Conservation (phyloP, 73 alveolate species). For the Urostyla sp. region DNA sequence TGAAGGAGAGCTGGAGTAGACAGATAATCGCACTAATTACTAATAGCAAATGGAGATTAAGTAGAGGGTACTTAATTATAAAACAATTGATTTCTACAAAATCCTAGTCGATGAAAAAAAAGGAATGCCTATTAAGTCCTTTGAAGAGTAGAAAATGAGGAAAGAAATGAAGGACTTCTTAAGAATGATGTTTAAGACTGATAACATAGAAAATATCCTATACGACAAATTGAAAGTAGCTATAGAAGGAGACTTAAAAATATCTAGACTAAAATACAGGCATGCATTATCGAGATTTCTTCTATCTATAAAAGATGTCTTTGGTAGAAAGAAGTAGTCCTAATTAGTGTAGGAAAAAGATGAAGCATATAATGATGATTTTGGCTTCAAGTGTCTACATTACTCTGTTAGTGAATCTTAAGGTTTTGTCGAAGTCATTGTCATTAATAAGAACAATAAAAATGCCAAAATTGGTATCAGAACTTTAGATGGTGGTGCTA, state of each 20-base stretch:
- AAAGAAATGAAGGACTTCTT: conserved; percentile 48
- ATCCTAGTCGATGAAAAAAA: conserved; percentile 23
- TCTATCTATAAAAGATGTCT: conserved; percentile 38
- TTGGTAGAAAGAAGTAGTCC: conserved; percentile 50
- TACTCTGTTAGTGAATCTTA: conserved; percentile 65
- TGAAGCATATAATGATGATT: neutral
- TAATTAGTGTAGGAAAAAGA: conserved; percentile 3
- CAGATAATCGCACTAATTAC: neutral
- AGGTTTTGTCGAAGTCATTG: conserved; percentile 50
- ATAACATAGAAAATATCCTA: conserved; percentile 33
- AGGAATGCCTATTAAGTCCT: conserved; percentile 10
- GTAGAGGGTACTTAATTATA: neutral
- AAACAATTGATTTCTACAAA: conserved; percentile 13
- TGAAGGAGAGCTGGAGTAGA: neutral
- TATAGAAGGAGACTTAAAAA: conserved; percentile 42
- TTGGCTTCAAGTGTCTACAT: conserved; percentile 70
- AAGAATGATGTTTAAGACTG: conserved; percentile 28
- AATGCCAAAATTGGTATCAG: conserved; percentile 55
- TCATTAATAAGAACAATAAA: conserved; percentile 41
- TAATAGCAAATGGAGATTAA: neutral
- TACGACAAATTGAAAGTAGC: conserved; percentile 25
- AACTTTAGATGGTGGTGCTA: conserved; percentile 69
- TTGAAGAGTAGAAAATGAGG: conserved; percentile 26
- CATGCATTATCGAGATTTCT: conserved; percentile 26
- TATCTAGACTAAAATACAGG: conserved; percentile 55